Evolutionary conservation across 306 rosid species (phyloP).

Genomic region (Lupinus albus): DNA sequence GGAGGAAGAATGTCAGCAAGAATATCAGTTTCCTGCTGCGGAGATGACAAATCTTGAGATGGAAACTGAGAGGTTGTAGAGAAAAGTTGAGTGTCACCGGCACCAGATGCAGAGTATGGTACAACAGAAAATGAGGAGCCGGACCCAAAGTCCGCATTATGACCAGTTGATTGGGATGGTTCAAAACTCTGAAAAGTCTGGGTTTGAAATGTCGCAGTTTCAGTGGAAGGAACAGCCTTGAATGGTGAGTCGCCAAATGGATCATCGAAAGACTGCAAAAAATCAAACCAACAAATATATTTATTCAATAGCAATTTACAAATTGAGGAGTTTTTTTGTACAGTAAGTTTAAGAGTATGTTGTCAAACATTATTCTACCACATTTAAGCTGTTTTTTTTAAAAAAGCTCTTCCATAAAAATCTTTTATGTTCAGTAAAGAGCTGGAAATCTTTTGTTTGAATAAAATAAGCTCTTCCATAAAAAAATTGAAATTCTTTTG

Average conservation of each 20-base stretch:
- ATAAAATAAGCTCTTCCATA: too few relatives aligned
- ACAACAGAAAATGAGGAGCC: slow-evolving; percentile 68
- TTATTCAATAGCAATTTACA: slow-evolving; percentile 32
- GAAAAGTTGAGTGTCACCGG: slow-evolving; percentile 52
- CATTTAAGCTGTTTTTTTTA: too few relatives aligned
- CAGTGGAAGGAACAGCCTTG: slow-evolving; percentile 68
- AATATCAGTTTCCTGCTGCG: slow-evolving; percentile 61
- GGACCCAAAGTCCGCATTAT: slow-evolving; percentile 52
- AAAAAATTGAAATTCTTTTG: too few relatives aligned
- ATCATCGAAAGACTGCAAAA: slow-evolving; percentile 73
- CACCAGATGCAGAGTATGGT: slow-evolving; percentile 54
- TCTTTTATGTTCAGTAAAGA: too few relatives aligned
- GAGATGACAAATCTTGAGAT: slow-evolving; percentile 54
- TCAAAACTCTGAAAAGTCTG: slow-evolving; percentile 48
- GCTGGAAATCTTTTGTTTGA: too few relatives aligned
- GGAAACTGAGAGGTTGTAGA: slow-evolving; percentile 53
- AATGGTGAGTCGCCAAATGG: slow-evolving; percentile 94
- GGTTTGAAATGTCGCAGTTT: slow-evolving; percentile 54
- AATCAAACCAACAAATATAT: slow-evolving; percentile 32
- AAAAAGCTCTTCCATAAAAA: too few relatives aligned
- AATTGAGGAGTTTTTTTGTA: background rate
- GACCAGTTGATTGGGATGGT: slow-evolving; percentile 47
- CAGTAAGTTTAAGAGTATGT: background rate
- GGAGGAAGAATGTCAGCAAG: slow-evolving; percentile 90
- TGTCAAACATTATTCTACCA: too few relatives aligned